These are phyloP conservation scores for Fomitopsis palustris DNA, from an alignment of 1,284 basidiomycete genomes.

Conservation along the genomic window DNA sequence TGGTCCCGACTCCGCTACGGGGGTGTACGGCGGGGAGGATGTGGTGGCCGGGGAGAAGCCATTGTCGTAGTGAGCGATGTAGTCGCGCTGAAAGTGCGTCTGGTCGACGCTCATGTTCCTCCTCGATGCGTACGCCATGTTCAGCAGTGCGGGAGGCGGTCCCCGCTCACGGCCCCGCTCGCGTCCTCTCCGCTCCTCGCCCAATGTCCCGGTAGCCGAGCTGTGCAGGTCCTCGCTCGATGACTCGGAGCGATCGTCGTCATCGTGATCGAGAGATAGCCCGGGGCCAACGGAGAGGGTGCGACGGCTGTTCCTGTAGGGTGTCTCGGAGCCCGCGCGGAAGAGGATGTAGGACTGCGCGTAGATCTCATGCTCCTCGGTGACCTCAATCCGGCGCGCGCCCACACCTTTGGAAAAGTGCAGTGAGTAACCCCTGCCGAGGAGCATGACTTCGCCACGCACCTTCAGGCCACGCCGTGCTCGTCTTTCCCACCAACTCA, in stretches of 20 bases:
- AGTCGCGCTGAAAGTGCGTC: conserved; percentile 27
- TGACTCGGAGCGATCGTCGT: conserved; percentile 35
- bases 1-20: conserved; percentile 18
- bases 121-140: conserved; percentile 9
- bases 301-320: conserved; percentile 38
- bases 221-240: conserved; percentile 19
- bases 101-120: conserved; percentile 34
- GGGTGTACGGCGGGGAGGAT: conserved; percentile 21
- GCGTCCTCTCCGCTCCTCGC: conserved; percentile 18
- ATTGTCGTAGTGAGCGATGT: conserved; percentile 24
- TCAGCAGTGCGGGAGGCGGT: conserved; percentile 1
- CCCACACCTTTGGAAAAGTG: conserved; percentile 59
- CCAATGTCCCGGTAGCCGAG: neutral
- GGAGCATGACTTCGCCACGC: conserved; percentile 18
- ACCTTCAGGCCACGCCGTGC: conserved; percentile 85
- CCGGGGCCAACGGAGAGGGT: conserved; percentile 83
- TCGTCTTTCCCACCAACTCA: conserved; percentile 69
- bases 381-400: conserved; percentile 73
- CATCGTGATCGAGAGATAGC: conserved; percentile 30
- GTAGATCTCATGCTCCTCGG: conserved; percentile 79
- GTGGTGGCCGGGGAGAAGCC: conserved; percentile 19
- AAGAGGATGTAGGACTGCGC: conserved; percentile 76
- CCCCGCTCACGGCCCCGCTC: conserved; percentile 18
- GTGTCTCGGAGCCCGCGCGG: conserved; percentile 40
- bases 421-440: neutral